Conservation (phyloP, 176 grass and related monocot species). For the Coix lacrymajobi region DNA sequence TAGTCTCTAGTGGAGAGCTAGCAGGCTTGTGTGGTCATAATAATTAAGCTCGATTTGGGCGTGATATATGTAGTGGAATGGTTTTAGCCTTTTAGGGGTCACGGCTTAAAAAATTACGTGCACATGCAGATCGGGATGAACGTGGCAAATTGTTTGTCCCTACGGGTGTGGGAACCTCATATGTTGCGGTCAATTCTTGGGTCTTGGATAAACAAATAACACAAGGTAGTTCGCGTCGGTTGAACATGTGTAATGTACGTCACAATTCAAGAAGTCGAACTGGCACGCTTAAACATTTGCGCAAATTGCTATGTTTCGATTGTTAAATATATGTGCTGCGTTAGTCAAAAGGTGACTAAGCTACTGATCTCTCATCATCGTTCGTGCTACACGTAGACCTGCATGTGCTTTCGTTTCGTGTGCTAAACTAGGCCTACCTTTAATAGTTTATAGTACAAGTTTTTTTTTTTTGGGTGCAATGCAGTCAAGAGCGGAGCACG, state of each 20-base stretch:
- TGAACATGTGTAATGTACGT: slow-evolving; percentile 1
- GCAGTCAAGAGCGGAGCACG: no score
- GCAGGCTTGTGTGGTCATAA: neutral
- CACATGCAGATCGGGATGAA: slow-evolving; percentile 14
- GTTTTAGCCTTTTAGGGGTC: neutral
- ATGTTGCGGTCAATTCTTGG: neutral
- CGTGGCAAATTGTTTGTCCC: neutral
- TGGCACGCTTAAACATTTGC: neutral
- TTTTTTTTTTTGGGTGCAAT: no score
- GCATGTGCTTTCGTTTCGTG: no score
- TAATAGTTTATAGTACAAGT: no score
- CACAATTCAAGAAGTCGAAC: neutral
- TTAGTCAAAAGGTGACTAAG: neutral
- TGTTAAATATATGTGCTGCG: neutral
- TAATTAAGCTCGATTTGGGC: neutral
- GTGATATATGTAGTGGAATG: slow-evolving; percentile 6
- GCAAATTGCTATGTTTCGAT: neutral
- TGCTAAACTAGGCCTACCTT: no score
- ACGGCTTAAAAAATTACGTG: neutral
- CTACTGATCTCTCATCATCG: neutral
- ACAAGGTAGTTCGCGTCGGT: neutral
- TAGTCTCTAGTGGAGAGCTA: neutral
- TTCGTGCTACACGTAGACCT: no score
- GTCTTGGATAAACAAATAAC: neutral
- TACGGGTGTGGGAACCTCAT: neutral